These are phyloP conservation scores for Hygrophorus russula DNA, from an alignment of 768 basidiomycete genomes.

Conservation along the genomic window DNA sequence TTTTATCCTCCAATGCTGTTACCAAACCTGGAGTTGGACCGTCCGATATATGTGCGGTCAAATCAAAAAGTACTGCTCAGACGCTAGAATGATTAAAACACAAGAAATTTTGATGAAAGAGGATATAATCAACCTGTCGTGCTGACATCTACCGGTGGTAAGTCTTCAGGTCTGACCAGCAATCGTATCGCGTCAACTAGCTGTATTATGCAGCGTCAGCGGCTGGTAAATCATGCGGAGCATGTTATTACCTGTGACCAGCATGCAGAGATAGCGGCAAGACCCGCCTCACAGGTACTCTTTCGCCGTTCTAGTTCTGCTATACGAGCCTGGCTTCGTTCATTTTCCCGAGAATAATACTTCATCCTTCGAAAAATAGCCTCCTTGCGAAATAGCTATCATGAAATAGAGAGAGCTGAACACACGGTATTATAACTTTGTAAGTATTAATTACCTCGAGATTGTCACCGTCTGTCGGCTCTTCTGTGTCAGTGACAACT, in stretches of 20 bases:
- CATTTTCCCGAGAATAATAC: constrained; percentile 68
- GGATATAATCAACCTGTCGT: constrained; percentile 25
- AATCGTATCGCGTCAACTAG: constrained; percentile 56
- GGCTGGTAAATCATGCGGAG: constrained; percentile 2
- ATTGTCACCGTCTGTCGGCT: constrained; percentile 40
- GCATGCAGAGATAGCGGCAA: constrained; percentile 66
- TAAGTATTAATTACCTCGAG: constrained; percentile 43
- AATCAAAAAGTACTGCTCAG: constrained; percentile 32
- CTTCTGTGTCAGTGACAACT: constrained; percentile 28
- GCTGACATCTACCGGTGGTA: constrained; percentile 30
- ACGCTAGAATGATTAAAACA: constrained; percentile 1
- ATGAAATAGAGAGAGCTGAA: constrained; percentile 7
- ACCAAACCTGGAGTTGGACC: constrained; percentile 26
- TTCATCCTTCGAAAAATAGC: constrained; percentile 80
- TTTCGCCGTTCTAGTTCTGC: constrained; percentile 56
- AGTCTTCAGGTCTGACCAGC: constrained; percentile 40
- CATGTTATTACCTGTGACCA: constrained; percentile 56
- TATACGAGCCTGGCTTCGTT: constrained; percentile 49
- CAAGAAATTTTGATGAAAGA: constrained; percentile 1
- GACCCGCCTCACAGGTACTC: constrained; percentile 54
- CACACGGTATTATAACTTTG: constrained; percentile 8
- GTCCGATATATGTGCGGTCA: constrained; percentile 27
- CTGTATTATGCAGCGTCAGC: constrained; percentile 22
- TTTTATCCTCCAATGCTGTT: constrained; percentile 40
- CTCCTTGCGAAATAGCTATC: constrained; percentile 75